Base-by-base conservation (phyloP, 2,329 filamentous ascomycete genomes). In the Penicillium polonicum region DNA sequence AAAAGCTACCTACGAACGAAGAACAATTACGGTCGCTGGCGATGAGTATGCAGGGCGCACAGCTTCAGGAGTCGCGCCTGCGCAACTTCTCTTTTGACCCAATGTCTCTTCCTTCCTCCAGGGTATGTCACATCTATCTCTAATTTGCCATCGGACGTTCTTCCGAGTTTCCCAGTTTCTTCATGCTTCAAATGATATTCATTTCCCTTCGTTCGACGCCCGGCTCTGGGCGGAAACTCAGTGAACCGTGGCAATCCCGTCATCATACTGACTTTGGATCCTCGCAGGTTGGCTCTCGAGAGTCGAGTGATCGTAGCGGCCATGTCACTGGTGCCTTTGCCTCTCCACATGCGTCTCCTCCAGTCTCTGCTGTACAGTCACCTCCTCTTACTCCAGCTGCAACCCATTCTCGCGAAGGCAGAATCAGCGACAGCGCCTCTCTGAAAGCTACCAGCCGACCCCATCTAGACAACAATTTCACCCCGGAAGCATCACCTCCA, bases 71-170 rank as follows among this genome's bases (percentile, higher is more conserved):
- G 67, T 84, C 86, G 57, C 86, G 92, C 62, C 85, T 96, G 80
- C 89, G 89, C 71, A 90, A 92, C 71, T 96, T 91, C 76, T 87
- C 89, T 43, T 97, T 92, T 70, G 92, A 97, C 72, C 88, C 93
- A 35, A 87, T 96, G 62, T 97, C 94, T 36, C 81, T 97, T 52
- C 93, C 94, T 59, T 69, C 74, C 17, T 77, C 70, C 43, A 74
- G 76, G 62, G 76, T 79, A 76, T 52, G 75, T 75, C 10, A 35
- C 29, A 42, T 39, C 49, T 27, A 57, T 25, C 55, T 55, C 21
- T 55, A 42, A 49, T 57, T 43, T 65, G 13, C 35, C 25, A n/a
- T 52, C 45, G 42, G 27, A 23, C 21, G 9, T 21, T 29, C 35
- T 27, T 33, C 33, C 31, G 23, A 12, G 8, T 12, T 0, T 27